These are phyloP conservation scores for Ogataea salicorniae DNA, from an alignment of 805 yeast species.

Conservation along the genomic window DNA sequence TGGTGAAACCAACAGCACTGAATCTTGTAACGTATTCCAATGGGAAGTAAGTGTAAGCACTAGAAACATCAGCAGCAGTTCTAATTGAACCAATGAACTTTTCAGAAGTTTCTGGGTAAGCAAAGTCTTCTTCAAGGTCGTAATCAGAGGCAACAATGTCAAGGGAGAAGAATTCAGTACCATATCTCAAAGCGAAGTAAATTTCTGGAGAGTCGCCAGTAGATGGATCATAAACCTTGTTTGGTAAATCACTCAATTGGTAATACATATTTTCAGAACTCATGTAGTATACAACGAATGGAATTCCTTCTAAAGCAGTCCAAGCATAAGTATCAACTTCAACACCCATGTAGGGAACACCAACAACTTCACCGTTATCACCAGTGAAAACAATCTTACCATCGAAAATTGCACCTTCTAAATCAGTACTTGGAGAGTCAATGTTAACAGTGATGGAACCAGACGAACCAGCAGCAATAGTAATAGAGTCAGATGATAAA, in stretches of 20 bases:
- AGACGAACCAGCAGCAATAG: conserved; percentile 6
- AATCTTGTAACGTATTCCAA: background rate
- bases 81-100: conserved; percentile 3
- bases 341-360: conserved; percentile 15
- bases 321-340: conserved; percentile 7
- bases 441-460: conserved; percentile 6
- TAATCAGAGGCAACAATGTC: conserved; percentile 10
- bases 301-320: conserved; percentile 3
- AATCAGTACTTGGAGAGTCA: conserved; percentile 1
- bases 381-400: conserved; percentile 12
- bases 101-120: conserved; percentile 8
- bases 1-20: background rate
- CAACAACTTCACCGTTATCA: conserved; percentile 11
- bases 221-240: background rate
- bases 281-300: background rate
- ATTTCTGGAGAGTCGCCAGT: conserved; percentile 2
- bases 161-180: conserved; percentile 8
- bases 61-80: background rate
- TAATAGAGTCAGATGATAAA: conserved; percentile 1
- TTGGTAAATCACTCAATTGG: background rate
- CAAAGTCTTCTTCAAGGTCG: conserved; percentile 8
- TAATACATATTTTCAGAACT: background rate
- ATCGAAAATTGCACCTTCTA: conserved; percentile 4
- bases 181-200: conserved; percentile 8
- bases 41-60: background rate